Base-by-base conservation (phyloP, 2,329 filamentous ascomycete genomes). In the Xenosphaeropsis pyriputrescens region DNA sequence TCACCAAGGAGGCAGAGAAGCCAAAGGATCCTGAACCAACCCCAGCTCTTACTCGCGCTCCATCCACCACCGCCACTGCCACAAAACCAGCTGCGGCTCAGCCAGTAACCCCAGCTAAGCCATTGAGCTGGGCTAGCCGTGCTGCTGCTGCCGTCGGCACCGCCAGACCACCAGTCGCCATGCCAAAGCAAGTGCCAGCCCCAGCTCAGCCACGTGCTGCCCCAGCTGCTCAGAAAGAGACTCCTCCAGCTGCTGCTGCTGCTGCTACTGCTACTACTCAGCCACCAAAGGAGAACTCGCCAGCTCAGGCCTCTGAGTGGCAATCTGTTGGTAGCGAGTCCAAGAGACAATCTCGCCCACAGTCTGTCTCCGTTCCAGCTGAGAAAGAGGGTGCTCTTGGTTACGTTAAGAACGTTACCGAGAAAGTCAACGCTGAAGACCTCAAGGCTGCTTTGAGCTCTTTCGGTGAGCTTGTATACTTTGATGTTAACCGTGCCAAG, bases 331-430 rank as follows among this genome's bases (percentile, higher is more conserved):
- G 80, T 40, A 61, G 63, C 41, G 72, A 76, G 39, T 82, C 93
- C 59, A 80, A 80, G 50, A 91, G 91, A 68, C 79, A 85, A 55
- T 84, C 91, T 57, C 79, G 78, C 51, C 73, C 72, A 37, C 79
- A 83, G 58, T 73, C 77, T 39, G 67, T 75, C 49, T 67, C 75
- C 39, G 66, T 67, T 18, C 59, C 63, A n/a, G 56, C 63, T 34
- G 82, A 88, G 52, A 81, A 85, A 52, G 80, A 89, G 45, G 75
- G 75, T 44, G 79, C 79, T 38, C 73, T 86, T 48, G 91, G 82
- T 15, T 96, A 95, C 60, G 85, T 98, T 60, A 94, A 94, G 68
- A 93, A 89, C 51, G 89, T 96, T 36, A 89, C 79, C 36, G 86
- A 93, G 26, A 88, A 86, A 62, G 79, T 98, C 37, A 73, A 84